phyloP scores from a whole-genome alignment of 2,329 filamentous ascomycete genomes.

The Pseudovirgaria hyperparasitica region DNA sequence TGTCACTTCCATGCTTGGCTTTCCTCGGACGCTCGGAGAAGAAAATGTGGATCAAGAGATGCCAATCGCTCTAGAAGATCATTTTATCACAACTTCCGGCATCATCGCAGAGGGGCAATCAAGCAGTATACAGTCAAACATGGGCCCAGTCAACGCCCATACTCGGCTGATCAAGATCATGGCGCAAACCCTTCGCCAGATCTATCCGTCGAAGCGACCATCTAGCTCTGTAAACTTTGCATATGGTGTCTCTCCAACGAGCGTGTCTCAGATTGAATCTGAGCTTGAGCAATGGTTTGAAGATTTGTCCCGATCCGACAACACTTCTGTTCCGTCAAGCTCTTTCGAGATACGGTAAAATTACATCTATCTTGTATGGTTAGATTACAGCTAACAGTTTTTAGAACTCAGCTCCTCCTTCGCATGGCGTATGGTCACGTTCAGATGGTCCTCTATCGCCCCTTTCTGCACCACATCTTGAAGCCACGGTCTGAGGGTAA shows the following conservation, averaged over 20 bases:
- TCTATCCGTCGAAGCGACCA: too few relatives aligned
- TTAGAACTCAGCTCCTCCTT: constrained; percentile 3
- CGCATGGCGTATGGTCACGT: constrained; percentile 9
- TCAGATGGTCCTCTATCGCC: constrained; percentile 12
- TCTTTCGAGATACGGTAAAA: background rate
- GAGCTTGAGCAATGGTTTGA: background rate
- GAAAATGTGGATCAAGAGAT: constrained; percentile 57
- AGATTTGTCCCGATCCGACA: background rate
- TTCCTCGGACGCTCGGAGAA: constrained; percentile 48
- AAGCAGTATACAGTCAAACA: background rate
- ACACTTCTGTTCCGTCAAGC: too few relatives aligned
- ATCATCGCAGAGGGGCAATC: background rate
- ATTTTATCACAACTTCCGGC: constrained; percentile 42
- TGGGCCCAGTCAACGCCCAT: background rate
- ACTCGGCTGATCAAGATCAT: background rate
- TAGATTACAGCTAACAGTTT: background rate
- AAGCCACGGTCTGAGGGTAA: too few relatives aligned
- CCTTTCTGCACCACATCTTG: constrained; percentile 11
- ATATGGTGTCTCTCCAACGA: background rate
- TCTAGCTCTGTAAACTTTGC: too few relatives aligned
- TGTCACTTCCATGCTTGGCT: constrained; percentile 53
- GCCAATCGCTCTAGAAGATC: constrained; percentile 53
- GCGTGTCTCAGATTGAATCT: background rate
- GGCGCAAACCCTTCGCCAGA: background rate
- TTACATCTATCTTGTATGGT: background rate